Percentiles rank a stretch among this genome's conserved stretches.
Evolutionary conservation across 129 eudicot genomes (phyloP).

Genomic region (Gnaphalium uliginosum): DNA sequence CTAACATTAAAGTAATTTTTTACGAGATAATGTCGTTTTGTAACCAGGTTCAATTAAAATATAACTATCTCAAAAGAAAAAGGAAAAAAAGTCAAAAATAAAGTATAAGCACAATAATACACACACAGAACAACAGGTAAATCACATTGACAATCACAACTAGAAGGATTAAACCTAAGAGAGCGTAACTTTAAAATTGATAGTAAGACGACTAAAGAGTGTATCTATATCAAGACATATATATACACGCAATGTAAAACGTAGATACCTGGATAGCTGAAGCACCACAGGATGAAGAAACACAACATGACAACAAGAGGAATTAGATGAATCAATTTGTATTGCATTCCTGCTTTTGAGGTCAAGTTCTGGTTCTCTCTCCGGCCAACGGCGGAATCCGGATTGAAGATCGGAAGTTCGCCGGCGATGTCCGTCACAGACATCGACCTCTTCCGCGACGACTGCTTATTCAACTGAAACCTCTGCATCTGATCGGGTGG

Average conservation of each 20-base stretch:
- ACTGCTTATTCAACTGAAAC: constrained; percentile 33
- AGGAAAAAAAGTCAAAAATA: too few species aligned
- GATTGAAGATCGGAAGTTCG: constrained; percentile 36
- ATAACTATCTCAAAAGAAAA: too few species aligned
- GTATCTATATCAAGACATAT: background rate
- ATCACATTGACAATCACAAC: background rate
- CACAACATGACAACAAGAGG: constrained; percentile 36
- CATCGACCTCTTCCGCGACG: constrained; percentile 38
- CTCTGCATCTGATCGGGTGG: constrained; percentile 11
- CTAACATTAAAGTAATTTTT: too few species aligned
- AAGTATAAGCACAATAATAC: background rate
- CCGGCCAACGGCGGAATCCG: constrained; percentile 31
- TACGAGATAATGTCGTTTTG: too few species aligned
- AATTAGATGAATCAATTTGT: constrained; percentile 34
- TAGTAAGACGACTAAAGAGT: background rate
- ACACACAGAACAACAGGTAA: background rate
- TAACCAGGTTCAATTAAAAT: too few species aligned
- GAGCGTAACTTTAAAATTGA: background rate
- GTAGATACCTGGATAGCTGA: constrained; percentile 32
- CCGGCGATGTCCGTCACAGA: constrained; percentile 34
- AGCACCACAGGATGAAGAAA: constrained; percentile 40
- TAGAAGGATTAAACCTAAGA: background rate
- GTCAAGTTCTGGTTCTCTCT: constrained; percentile 28
- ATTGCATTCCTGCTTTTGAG: constrained; percentile 11
- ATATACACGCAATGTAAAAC: background rate